Evolutionary conservation across 1,284 basidiomycete species (phyloP).

Genomic region (Volvariella surrecta): DNA sequence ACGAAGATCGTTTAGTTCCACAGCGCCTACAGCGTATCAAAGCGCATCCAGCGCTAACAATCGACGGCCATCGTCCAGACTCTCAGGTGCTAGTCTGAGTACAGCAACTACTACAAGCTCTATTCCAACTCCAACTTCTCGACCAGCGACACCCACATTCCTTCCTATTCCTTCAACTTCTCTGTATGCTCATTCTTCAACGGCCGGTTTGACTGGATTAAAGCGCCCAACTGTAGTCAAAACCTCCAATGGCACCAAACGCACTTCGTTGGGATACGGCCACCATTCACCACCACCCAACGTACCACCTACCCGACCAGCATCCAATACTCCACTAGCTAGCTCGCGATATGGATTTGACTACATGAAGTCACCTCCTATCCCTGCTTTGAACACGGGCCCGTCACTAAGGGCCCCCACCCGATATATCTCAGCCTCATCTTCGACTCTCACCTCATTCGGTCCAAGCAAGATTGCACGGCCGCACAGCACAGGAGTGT

Average conservation of each 20-base stretch:
- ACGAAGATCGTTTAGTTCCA: slow-evolving; percentile 54
- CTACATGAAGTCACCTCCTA: slow-evolving; percentile 29
- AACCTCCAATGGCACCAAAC: slow-evolving; percentile 37
- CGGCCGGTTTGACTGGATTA: slow-evolving; percentile 24
- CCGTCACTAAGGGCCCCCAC: slow-evolving; percentile 36
- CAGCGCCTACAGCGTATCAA: slow-evolving; percentile 33
- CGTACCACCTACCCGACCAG: slow-evolving; percentile 25
- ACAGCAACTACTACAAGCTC: slow-evolving; percentile 48
- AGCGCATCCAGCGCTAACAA: slow-evolving; percentile 33
- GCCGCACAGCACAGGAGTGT: slow-evolving; percentile 30
- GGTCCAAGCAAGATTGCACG: slow-evolving; percentile 60
- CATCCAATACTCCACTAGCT: slow-evolving; percentile 26
- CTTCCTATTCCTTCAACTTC: slow-evolving; percentile 54
- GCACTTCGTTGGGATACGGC: slow-evolving; percentile 45
- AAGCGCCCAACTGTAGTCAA: slow-evolving; percentile 50
- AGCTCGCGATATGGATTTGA: slow-evolving; percentile 18
- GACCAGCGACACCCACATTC: slow-evolving; percentile 68
- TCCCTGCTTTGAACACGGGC: slow-evolving; percentile 32
- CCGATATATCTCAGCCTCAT: slow-evolving; percentile 24
- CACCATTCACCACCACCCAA: slow-evolving; percentile 14
- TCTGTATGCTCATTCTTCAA: slow-evolving; percentile 30
- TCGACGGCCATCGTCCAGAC: slow-evolving; percentile 57
- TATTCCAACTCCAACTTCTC: slow-evolving; percentile 58
- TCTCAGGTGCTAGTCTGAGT: slow-evolving; percentile 47
- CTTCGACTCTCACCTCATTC: slow-evolving; percentile 23